These are phyloP conservation scores for Lactarius psammicola DNA, from an alignment of 768 basidiomycete genomes.

Conservation along the genomic window DNA sequence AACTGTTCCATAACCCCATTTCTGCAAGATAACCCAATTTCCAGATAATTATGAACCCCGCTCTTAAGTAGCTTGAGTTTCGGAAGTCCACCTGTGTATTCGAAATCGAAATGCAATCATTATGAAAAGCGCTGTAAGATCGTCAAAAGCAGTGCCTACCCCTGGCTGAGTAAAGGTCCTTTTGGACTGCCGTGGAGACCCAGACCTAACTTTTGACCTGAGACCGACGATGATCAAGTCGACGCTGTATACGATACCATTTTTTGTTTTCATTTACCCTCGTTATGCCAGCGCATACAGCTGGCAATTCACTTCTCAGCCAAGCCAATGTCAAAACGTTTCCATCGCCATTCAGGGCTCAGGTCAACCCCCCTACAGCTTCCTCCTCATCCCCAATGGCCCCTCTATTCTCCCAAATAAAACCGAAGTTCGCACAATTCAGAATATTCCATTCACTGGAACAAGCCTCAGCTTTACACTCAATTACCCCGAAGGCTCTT, in stretches of 20 bases:
- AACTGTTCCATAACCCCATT: too few species aligned
- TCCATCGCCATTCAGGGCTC: constrained; percentile 56
- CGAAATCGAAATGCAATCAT: too few species aligned
- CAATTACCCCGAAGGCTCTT: constrained; percentile 62
- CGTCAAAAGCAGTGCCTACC: too few species aligned
- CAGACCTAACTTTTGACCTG: neutral
- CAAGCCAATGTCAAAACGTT: constrained; percentile 66
- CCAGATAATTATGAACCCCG: too few species aligned
- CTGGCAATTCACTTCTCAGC: constrained; percentile 45
- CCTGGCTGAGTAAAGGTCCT: too few species aligned
- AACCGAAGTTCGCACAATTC: constrained; percentile 60
- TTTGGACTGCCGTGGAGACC: neutral
- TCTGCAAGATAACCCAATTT: too few species aligned
- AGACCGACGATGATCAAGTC: neutral
- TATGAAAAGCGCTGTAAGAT: too few species aligned
- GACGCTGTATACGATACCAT: constrained; percentile 21
- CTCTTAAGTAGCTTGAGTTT: too few species aligned
- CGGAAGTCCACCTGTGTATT: too few species aligned
- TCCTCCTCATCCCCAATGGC: constrained; percentile 68
- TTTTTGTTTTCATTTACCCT: constrained; percentile 26
- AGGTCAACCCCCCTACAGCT: constrained; percentile 64
- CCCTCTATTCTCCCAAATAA: constrained; percentile 57
- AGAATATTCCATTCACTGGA: constrained; percentile 54
- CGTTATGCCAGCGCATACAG: constrained; percentile 41
- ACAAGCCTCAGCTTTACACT: constrained; percentile 51